Conservation (phyloP, 441 rosid species). For the Oxalis stricta region DNA sequence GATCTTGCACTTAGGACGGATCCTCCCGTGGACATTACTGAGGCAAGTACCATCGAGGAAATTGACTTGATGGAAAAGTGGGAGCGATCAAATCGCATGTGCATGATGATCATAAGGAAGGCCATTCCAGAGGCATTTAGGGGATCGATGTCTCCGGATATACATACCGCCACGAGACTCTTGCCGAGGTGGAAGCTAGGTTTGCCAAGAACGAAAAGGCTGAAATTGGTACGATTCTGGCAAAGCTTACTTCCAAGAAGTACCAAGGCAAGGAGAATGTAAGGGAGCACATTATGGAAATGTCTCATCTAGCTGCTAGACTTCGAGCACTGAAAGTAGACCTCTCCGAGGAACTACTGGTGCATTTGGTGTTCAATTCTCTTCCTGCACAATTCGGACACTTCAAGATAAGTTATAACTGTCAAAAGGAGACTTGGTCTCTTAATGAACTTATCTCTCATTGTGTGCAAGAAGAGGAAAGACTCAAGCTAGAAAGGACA, state of each 20-base stretch:
- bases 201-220: neutral
- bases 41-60: neutral
- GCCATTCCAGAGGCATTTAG: neutral
- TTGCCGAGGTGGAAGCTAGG: neutral
- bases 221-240: neutral
- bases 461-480: neutral
- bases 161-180: neutral
- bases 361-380: neutral
- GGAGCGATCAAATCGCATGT: neutral
- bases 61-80: neutral
- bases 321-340: neutral
- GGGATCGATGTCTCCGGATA: neutral
- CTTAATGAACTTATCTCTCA: neutral
- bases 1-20: neutral
- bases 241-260: neutral
- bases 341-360: neutral
- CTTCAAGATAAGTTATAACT: no score
- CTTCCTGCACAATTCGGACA: neutral
- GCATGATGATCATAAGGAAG: neutral
- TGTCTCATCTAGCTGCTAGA: neutral
- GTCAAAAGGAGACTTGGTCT: neutral
- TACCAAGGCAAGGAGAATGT: neutral
- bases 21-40: neutral
- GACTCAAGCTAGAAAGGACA: neutral
- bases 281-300: neutral